Conservation (phyloP, 1,284 basidiomycete species). For the Boletus smithii region DNA sequence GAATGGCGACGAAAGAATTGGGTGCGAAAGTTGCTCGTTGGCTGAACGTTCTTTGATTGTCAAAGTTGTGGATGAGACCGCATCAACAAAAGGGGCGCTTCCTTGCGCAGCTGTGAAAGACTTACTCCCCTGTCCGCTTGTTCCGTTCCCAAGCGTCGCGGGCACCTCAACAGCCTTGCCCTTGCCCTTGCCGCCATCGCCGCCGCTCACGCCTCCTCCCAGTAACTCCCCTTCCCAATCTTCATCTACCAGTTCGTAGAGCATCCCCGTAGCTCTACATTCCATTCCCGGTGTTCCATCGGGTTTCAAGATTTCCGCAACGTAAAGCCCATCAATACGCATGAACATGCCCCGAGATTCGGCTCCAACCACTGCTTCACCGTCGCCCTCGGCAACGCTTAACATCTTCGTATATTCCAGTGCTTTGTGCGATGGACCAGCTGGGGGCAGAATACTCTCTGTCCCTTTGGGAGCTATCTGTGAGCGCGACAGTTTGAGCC, state of each 20-base stretch:
- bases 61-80: constrained; percentile 5
- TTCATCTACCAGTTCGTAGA: constrained; percentile 70
- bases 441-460: constrained; percentile 53
- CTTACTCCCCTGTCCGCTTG: constrained; percentile 2
- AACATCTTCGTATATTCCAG: constrained; percentile 32
- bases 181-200: constrained; percentile 28
- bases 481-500: constrained; percentile 66
- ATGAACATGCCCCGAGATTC: constrained; percentile 63
- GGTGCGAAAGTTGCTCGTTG: constrained; percentile 39
- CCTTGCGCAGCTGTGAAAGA: constrained; percentile 21
- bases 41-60: constrained; percentile 21
- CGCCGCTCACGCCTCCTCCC: constrained; percentile 1
- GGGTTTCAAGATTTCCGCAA: constrained; percentile 44
- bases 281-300: constrained; percentile 46
- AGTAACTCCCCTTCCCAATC: constrained; percentile 55
- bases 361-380: constrained; percentile 48
- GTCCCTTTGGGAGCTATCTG: constrained; percentile 63
- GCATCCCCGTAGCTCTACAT: constrained; percentile 59
- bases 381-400: constrained; percentile 17
- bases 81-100: constrained; percentile 12
- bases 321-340: constrained; percentile 57
- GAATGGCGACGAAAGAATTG: constrained; percentile 38
- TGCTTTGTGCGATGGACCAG: constrained; percentile 49
- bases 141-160: constrained; percentile 5
- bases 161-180: constrained; percentile 26